Evolutionary conservation across 768 basidiomycete species (phyloP).

Genomic region (Amyloporia xantha): DNA sequence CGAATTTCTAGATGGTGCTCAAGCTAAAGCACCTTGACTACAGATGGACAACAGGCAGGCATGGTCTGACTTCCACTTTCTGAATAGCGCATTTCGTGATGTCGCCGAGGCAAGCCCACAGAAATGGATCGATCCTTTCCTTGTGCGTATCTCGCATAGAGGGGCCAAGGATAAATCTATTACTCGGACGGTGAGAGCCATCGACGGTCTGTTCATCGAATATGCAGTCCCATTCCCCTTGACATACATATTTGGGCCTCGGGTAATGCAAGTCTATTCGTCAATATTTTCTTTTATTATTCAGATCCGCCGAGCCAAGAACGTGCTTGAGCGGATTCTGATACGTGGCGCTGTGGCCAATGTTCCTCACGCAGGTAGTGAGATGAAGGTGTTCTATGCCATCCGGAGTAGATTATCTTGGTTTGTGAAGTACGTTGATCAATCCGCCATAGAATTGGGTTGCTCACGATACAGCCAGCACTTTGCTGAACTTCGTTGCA

Average conservation of each 20-base stretch:
- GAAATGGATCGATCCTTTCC: slow-evolving; percentile 57
- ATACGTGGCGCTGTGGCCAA: slow-evolving; percentile 44
- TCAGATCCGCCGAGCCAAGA: slow-evolving; percentile 69
- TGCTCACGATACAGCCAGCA: slow-evolving; percentile 31
- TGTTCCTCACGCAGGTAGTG: slow-evolving; percentile 30
- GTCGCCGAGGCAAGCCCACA: slow-evolving; percentile 43
- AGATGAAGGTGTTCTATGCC: slow-evolving; percentile 68
- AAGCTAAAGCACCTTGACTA: neutral
- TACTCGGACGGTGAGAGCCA: slow-evolving; percentile 49
- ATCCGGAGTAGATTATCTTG: slow-evolving; percentile 73
- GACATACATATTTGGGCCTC: slow-evolving; percentile 67
- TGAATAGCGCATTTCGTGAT: slow-evolving; percentile 73
- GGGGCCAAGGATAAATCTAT: slow-evolving; percentile 42
- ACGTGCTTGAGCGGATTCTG: slow-evolving; percentile 60
- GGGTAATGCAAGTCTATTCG: slow-evolving; percentile 49
- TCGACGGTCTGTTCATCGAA: slow-evolving; percentile 66
- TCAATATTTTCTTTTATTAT: slow-evolving; percentile 66
- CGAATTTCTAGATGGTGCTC: too few species aligned
- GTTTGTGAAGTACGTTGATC: slow-evolving; percentile 73
- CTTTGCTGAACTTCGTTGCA: slow-evolving; percentile 61
- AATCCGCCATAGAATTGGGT: neutral
- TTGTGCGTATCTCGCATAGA: slow-evolving; percentile 67
- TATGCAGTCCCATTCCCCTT: slow-evolving; percentile 79
- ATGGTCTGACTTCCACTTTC: slow-evolving; percentile 80
- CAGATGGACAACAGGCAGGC: slow-evolving; percentile 69